Evolutionary conservation across 441 rosid genomes (phyloP).

Genomic region (Iberis amara): DNA sequence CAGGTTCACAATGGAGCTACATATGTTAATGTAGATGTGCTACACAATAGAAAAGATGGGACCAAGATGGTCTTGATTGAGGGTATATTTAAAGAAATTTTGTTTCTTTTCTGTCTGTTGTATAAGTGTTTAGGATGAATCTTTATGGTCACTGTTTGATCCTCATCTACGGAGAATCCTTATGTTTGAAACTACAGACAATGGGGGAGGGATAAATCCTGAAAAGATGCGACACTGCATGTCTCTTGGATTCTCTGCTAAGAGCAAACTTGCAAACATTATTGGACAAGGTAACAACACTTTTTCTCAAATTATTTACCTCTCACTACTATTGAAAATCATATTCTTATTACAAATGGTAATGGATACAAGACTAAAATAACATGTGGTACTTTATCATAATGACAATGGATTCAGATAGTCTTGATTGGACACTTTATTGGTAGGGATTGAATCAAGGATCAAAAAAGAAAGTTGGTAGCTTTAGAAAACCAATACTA

Average conservation of each 20-base stretch:
- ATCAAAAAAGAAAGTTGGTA: slow-evolving; percentile 35
- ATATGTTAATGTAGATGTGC: slow-evolving; percentile 62
- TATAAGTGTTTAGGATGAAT: neutral
- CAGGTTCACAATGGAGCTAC: slow-evolving; percentile 81
- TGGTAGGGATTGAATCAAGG: slow-evolving; percentile 45
- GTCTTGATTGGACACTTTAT: too few relatives aligned
- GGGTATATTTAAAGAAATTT: slow-evolving; percentile 37
- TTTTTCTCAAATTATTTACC: slow-evolving; percentile 1
- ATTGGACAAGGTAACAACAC: slow-evolving; percentile 73
- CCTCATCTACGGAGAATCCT: slow-evolving; percentile 6
- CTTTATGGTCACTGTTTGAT: neutral
- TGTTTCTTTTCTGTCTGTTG: neutral
- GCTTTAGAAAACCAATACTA: slow-evolving; percentile 47
- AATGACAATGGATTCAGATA: too few relatives aligned
- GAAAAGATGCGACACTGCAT: slow-evolving; percentile 80
- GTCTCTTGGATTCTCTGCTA: slow-evolving; percentile 90
- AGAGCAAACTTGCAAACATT: slow-evolving; percentile 77
- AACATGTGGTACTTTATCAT: too few relatives aligned
- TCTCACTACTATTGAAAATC: neutral
- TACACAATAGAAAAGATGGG: slow-evolving; percentile 57
- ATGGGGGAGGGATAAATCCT: slow-evolving; percentile 96
- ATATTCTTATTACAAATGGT: slow-evolving; percentile 54
- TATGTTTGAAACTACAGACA: slow-evolving; percentile 45
- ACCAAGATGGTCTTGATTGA: slow-evolving; percentile 68
- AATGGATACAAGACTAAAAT: slow-evolving; percentile 97